These are phyloP conservation scores for Saccharomyces pastorianus DNA, from an alignment of 1,139 yeast species.

Conservation along the genomic window DNA sequence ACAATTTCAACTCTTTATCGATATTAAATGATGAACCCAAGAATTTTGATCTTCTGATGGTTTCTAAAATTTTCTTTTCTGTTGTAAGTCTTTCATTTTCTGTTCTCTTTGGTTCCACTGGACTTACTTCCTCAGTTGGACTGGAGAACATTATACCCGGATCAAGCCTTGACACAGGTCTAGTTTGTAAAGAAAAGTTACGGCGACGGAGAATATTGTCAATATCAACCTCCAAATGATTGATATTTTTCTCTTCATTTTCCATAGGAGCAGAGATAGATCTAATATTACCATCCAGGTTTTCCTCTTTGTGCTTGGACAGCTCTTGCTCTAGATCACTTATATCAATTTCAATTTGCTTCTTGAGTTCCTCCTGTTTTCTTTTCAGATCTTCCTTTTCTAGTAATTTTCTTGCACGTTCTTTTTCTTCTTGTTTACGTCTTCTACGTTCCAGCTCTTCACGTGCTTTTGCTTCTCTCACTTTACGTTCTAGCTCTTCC, in stretches of 20 bases:
- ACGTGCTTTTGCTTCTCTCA: slow-evolving; percentile 43
- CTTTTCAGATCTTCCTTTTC: slow-evolving; percentile 15
- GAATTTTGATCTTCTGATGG: slow-evolving; percentile 38
- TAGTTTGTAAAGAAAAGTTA: slow-evolving; percentile 36
- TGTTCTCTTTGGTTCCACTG: slow-evolving; percentile 1
- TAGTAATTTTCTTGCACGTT: slow-evolving; percentile 9
- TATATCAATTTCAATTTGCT: slow-evolving; percentile 7
- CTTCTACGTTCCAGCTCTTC: slow-evolving; percentile 43
- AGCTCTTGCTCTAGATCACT: slow-evolving; percentile 12
- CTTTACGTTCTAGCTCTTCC: slow-evolving; percentile 37
- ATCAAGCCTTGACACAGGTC: slow-evolving; percentile 67
- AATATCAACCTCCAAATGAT: slow-evolving; percentile 15
- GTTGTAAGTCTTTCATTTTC: slow-evolving; percentile 11
- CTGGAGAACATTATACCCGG: slow-evolving; percentile 37
- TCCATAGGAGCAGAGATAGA: slow-evolving; percentile 34
- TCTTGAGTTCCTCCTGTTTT: slow-evolving; percentile 8
- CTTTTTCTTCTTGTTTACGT: slow-evolving; percentile 14
- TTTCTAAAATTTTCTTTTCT: slow-evolving; percentile 30
- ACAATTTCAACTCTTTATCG: slow-evolving; percentile 39
- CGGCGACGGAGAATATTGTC: slow-evolving; percentile 27
- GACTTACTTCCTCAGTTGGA: slow-evolving; percentile 1
- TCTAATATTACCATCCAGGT: slow-evolving; percentile 24
- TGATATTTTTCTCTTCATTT: slow-evolving; percentile 15
- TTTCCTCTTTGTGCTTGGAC: slow-evolving; percentile 23
- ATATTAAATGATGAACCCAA: slow-evolving; percentile 37